Percentiles rank a stretch among this genome's conserved stretches.
These are phyloP conservation scores for Aureobasidium sp. DNA, from an alignment of 2,329 filamentous ascomycete species.

Conservation along the genomic window DNA sequence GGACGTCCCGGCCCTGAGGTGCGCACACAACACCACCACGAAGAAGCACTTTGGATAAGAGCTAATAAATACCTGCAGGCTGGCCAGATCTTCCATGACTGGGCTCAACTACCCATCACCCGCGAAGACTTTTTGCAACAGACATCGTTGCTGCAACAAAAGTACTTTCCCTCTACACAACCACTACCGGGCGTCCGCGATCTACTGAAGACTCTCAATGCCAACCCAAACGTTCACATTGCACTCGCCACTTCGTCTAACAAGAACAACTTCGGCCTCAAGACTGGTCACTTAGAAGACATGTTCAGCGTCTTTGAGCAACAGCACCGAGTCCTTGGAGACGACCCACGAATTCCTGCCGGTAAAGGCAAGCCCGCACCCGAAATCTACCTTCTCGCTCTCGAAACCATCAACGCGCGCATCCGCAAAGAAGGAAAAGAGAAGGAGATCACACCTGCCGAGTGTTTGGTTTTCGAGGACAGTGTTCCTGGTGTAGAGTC, in stretches of 20 bases:
- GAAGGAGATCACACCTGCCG: constrained; percentile 64
- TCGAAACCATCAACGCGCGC: constrained; percentile 75
- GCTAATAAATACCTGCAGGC: constrained; percentile 35
- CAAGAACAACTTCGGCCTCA: constrained; percentile 64
- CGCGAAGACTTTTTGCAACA: constrained; percentile 58
- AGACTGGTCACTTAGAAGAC: constrained; percentile 53
- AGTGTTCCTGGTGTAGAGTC: constrained; percentile 88
- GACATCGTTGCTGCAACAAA: constrained; percentile 56
- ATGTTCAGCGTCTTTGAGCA: constrained; percentile 56
- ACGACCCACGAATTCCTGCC: constrained; percentile 67
- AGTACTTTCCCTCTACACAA: constrained; percentile 66
- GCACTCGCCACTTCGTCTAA: constrained; percentile 81
- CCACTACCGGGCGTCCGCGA: constrained; percentile 71
- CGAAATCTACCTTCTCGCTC: constrained; percentile 85
- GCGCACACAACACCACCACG: constrained; percentile 16
- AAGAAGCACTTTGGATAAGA: not conserved
- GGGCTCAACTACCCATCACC: constrained; percentile 78
- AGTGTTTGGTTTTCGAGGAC: constrained; percentile 96
- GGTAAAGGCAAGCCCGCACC: constrained; percentile 91
- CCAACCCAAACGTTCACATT: constrained; percentile 60
- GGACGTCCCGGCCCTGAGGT: constrained; percentile 55
- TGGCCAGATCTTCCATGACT: constrained; percentile 61
- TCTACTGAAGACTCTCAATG: constrained; percentile 56
- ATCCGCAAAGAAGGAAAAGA: constrained; percentile 53
- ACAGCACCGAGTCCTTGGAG: constrained; percentile 72